Base-by-base conservation (phyloP, 2,329 filamentous ascomycete genomes). In the Myriosclerotinia duriaeana region DNA sequence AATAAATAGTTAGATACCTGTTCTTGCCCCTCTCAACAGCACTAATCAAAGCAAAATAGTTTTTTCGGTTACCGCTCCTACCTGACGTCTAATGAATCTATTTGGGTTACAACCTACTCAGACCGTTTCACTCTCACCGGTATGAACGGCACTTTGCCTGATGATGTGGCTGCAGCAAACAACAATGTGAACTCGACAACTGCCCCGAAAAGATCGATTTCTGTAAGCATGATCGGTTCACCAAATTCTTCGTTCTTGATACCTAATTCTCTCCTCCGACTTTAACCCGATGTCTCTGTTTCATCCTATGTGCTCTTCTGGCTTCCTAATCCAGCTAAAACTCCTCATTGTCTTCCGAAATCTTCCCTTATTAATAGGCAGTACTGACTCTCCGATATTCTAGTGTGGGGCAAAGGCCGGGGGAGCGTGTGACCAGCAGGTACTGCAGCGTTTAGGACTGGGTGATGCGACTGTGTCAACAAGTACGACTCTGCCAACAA, bases 91-190 rank as follows among this genome's bases (percentile, higher is more conserved):
- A 64, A 64, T 30, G 38, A 54, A 64, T 64, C 61, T 22, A 64
- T 64, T 26, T 64, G 61, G 61, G 38, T 64, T n/a, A 64, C 61
- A 42, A 30, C 61, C 36, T 64, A 54, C 50, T 64, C 61, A 5
- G 40, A 64, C 8, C 61, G 61, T n/a, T 64, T 64, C 26, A 55
- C 52, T 22, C 50, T 64, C 17, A 64, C 50, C 22, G 55, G 55
- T 40, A 64, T 64, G 61, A 64, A 17, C 11, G 61, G 61, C 17
- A 40, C 48, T 53, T 46, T 64, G 5, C 38, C 50, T 22, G 61
- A 55, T 15, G 26, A 64, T 42, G 52, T 64, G 22, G 11, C 12
- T 22, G 52, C 50, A 9, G 61, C 61, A 36, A 64, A 64, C 22
- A 17, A 54, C 11, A 54, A 64, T 22, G 38, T 64, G 22, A 46